phyloP scores from a whole-genome alignment of 202 grass and related monocot species.

The Setaria italica region DNA sequence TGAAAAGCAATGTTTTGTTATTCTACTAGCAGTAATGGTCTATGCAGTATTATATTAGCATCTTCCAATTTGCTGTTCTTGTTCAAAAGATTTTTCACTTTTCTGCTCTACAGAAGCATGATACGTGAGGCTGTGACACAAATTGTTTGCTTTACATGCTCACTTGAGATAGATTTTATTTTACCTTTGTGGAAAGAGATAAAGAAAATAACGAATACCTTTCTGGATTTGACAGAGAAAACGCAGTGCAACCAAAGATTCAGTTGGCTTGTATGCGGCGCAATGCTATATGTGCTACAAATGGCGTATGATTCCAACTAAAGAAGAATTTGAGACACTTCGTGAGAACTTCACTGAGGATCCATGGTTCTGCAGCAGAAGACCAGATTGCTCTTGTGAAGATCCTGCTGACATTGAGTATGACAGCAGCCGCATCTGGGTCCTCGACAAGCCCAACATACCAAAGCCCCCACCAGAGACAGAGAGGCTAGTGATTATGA shows the following conservation, averaged over 20 bases:
- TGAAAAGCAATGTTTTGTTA: neutral
- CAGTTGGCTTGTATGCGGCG: conserved; percentile 68
- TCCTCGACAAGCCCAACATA: conserved; percentile 80
- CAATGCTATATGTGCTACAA: conserved; percentile 78
- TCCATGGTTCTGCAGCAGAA: conserved; percentile 79
- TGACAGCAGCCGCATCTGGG: conserved; percentile 77
- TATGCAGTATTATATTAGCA: neutral
- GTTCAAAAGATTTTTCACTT: neutral
- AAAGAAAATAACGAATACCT: conserved; percentile 14
- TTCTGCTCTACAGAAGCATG: neutral
- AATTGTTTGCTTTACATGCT: conserved; percentile 5
- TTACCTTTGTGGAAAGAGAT: neutral
- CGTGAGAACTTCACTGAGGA: conserved; percentile 73
- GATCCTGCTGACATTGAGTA: conserved; percentile 76
- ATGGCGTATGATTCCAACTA: conserved; percentile 70
- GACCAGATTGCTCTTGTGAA: conserved; percentile 62
- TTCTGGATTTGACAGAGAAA: conserved; percentile 61
- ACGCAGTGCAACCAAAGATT: conserved; percentile 54
- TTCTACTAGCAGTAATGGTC: neutral
- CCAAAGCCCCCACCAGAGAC: conserved; percentile 75
- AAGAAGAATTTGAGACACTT: conserved; percentile 79
- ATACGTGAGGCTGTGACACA: neutral
- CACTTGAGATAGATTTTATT: neutral
- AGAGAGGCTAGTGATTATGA: conserved; percentile 77
- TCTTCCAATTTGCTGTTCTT: neutral